phyloP scores from a whole-genome alignment of 208 protist genomes.

The Trichomonas gallinae region DNA sequence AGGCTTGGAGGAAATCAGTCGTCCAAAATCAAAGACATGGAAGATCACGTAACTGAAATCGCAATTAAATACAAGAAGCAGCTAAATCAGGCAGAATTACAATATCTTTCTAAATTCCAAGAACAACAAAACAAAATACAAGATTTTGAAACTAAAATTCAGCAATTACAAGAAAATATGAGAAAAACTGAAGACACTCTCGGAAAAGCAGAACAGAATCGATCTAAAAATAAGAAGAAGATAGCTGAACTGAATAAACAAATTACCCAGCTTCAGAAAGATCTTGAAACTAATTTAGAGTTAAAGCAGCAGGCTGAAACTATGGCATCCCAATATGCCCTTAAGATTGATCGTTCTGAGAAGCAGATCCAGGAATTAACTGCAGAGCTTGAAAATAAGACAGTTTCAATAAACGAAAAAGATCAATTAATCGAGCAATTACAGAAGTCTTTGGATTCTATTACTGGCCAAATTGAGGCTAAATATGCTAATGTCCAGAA shows the following conservation, averaged over 20 bases:
- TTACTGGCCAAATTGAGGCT: background rate
- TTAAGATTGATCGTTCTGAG: background rate
- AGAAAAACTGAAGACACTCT: background rate
- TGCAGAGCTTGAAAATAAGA: background rate
- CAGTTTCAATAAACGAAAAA: background rate
- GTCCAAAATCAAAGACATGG: background rate
- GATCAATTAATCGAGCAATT: background rate
- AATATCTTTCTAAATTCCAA: background rate
- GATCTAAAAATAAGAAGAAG: background rate
- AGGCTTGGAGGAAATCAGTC: background rate
- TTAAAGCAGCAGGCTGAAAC: background rate
- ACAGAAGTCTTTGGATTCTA: background rate
- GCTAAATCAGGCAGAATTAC: background rate
- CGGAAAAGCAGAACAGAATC: background rate
- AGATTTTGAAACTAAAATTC: background rate
- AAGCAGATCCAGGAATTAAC: background rate
- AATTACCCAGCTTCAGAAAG: too few species aligned
- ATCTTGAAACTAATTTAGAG: too few species aligned
- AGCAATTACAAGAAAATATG: background rate
- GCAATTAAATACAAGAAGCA: background rate
- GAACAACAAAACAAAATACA: background rate
- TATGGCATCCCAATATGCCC: background rate
- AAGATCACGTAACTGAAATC: background rate
- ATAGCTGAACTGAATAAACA: background rate
- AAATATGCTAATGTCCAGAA: background rate